Conservation (phyloP, 2,329 filamentous ascomycete species). For the Orbilia brochopaga region DNA sequence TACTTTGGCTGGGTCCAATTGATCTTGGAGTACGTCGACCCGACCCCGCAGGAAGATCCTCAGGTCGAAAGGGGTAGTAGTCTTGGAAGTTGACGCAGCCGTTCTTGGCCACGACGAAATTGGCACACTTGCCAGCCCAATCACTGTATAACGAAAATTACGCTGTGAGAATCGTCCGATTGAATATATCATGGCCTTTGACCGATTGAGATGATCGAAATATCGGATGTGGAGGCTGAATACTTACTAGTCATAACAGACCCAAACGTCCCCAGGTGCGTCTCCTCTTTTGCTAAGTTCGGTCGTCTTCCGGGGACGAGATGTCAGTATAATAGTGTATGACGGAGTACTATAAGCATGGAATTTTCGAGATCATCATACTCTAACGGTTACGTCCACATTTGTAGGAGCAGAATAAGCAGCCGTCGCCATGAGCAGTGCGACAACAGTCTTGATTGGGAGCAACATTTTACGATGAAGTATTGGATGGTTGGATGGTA, state of each 20-base stretch:
- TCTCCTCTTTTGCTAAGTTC: conserved; percentile 8
- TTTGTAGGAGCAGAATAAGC: conserved; percentile 2
- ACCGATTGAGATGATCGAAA: not conserved
- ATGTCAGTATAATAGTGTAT: not conserved
- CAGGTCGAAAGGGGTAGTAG: conserved; percentile 18
- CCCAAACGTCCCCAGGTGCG: conserved; percentile 16
- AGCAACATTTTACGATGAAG: not conserved
- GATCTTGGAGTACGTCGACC: conserved; percentile 14
- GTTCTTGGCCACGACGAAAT: conserved; percentile 10
- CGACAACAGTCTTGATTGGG: not conserved
- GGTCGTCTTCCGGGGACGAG: not conserved
- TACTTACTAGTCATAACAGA: conserved; percentile 22
- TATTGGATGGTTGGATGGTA: not conserved
- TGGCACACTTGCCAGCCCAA: conserved; percentile 14
- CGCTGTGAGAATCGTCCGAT: not conserved
- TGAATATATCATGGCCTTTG: too few relatives aligned
- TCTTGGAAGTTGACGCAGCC: conserved; percentile 28
- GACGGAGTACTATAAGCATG: not conserved
- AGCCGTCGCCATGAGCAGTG: not conserved
- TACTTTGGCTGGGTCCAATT: conserved; percentile 10
- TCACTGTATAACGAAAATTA: not conserved
- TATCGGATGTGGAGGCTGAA: too few relatives aligned
- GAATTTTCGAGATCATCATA: too few relatives aligned
- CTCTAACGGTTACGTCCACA: not conserved
- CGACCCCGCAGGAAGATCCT: conserved; percentile 15